phyloP scores from a whole-genome alignment of 2,329 filamentous ascomycete species.

The Fusarium paranaense region DNA sequence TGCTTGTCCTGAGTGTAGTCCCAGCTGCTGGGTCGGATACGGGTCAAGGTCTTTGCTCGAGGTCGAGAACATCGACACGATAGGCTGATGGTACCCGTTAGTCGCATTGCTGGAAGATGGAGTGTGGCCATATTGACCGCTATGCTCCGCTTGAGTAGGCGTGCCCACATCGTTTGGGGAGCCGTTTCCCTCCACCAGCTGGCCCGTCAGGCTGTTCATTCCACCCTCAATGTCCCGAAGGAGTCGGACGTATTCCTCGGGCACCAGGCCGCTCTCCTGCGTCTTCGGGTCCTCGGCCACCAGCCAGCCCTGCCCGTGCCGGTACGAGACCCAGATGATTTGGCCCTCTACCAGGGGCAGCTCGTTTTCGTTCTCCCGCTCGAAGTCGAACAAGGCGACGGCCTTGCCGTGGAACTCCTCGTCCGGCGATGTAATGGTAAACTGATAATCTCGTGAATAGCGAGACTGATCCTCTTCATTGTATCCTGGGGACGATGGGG shows the following conservation, averaged over 20 bases:
- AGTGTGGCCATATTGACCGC: conserved; percentile 58
- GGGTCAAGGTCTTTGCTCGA: conserved; percentile 77
- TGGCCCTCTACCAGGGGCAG: conserved; percentile 92
- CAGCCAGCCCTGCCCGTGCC: conserved; percentile 96
- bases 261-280: conserved; percentile 92
- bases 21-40: conserved; percentile 74
- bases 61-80: conserved; percentile 77
- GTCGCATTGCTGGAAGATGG: conserved; percentile 58
- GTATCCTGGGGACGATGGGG: conserved; percentile 68
- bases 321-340: conserved; percentile 95
- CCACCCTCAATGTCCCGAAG: conserved; percentile 94
- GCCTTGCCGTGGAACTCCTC: conserved; percentile 98
- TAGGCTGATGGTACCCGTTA: conserved; percentile 76
- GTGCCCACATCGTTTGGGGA: conserved; percentile 69
- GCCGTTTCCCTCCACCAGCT: conserved; percentile 64
- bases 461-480: conserved; percentile 77
- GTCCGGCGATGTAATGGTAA: conserved; percentile 93
- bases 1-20: conserved; percentile 70
- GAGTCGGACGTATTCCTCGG: conserved; percentile 94
- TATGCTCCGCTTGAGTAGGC: conserved; percentile 71
- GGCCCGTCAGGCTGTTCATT: conserved; percentile 77
- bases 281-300: conserved; percentile 97
- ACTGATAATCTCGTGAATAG: conserved; percentile 92
- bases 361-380: conserved; percentile 96
- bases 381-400: conserved; percentile 95